Conservation (phyloP, 805 yeast genomes). For the Grigorovia humatica region DNA sequence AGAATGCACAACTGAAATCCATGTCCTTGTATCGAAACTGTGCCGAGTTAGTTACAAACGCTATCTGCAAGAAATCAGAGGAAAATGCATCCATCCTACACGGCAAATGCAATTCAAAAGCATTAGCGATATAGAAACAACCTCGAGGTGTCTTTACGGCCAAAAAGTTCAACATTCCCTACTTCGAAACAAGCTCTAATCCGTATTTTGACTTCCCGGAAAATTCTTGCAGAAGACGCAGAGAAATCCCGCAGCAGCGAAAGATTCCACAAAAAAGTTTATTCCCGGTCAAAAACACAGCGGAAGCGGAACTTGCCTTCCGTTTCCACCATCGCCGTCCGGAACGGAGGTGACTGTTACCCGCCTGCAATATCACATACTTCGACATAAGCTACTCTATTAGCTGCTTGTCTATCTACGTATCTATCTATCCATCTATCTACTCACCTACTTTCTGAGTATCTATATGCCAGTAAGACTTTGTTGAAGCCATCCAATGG, state of each 20-base stretch:
- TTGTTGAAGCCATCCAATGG: constrained; percentile 31
- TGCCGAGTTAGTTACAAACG: too few relatives aligned
- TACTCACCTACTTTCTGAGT: neutral
- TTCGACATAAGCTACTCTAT: too few relatives aligned
- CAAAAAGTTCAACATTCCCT: neutral
- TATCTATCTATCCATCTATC: neutral
- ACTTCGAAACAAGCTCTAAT: neutral
- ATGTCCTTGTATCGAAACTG: too few relatives aligned
- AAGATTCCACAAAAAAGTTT: neutral
- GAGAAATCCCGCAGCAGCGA: neutral
- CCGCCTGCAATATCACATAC: too few relatives aligned
- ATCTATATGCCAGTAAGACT: constrained; percentile 24
- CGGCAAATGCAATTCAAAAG: too few relatives aligned
- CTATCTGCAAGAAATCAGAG: too few relatives aligned
- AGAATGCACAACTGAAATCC: too few relatives aligned
- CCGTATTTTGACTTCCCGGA: neutral
- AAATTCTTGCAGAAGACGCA: neutral
- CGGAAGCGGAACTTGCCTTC: neutral
- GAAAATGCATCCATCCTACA: too few relatives aligned
- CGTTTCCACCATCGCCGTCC: neutral
- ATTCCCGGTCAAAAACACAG: neutral
- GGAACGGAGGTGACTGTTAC: neutral
- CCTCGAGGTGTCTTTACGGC: neutral
- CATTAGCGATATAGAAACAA: neutral
- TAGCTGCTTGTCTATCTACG: too few relatives aligned